Evolutionary conservation across 139 green algal species (phyloP), one percentile per base, ranked within the genome.

Genomic region (Protoeuglena noctilucae): DNA sequence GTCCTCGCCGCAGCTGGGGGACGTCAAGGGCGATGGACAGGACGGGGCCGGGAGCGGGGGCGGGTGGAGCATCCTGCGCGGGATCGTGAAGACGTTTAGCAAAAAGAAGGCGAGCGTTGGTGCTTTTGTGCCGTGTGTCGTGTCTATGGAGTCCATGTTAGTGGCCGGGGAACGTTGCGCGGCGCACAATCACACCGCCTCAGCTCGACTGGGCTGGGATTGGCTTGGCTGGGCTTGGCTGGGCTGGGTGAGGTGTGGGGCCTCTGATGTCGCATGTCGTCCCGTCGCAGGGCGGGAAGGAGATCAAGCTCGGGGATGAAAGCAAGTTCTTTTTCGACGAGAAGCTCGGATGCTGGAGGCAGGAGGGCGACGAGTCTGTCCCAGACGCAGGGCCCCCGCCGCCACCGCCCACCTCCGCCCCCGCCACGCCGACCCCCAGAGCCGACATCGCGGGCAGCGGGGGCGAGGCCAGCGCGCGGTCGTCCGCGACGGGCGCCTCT

Each of bases 261-360:
- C 34, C 9, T 12, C 9, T 7, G 34, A 7, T 43, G 9, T 43
- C 34, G 34, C 9, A 12, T 12, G 12, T 43, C 9, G 9, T 43
- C 34, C 9, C 34, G 34, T 12, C 9, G 12, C 12, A 16, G 12
- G 45, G 45, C 19, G 45, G 6, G 12, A 25, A 23, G 21, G 59
- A 75, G 41, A 67, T 63, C 26, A 70, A 75, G 66, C 53, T 79
- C 27, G 70, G 72, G 2, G 55, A 71, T 6, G 60, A 76, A 40
- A 84, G 79, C 48, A 62, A 52, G 40, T 84, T 84, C 40, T 84
- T 80, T 53, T 84, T 76, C 50, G 69, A 84, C 48, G n/a, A 81
- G 7, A 67, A 84, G 50, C 55, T 78, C 6, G 75, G 73, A 43
- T 47, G 64, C 30, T 84, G 76, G 76, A 50, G 75, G 19, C 71